Evolutionary conservation across 2,329 filamentous ascomycete genomes (phyloP), one percentile per base, ranked within the genome.

Genomic region (Hypoxylon sp.): DNA sequence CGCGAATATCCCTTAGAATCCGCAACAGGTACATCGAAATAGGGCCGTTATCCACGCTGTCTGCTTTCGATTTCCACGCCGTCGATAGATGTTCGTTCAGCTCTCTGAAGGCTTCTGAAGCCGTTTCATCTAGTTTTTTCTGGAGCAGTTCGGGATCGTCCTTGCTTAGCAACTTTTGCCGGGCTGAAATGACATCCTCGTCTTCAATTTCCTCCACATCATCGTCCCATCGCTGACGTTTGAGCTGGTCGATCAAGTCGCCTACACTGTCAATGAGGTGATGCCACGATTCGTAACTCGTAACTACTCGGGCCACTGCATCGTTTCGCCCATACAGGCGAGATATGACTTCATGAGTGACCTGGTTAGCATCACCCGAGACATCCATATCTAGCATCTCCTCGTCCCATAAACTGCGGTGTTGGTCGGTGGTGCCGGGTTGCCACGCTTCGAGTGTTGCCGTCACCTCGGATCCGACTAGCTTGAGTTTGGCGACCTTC

Each of bases 121-220:
- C 80, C 1, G 88, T 84, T 5, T 82, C 76, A 52, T 89, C 81
- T 1, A 93, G 84, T 60, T 85, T 85, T 35, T 88, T 84, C 62
- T 89, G 86, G 6, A 96, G 80, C 68, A 86, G 79, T 44, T 84
- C 82, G 0, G 92, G 91, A 72, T 96, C 93, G 35, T 95, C 89
- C 57, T 88, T 88, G 77, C 90, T 93, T 11, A 97, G 83, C 0
- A 90, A 78, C 39, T 86, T 85, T 72, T 93, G 90, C 35, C 90
- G 86, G 17, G 85, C 84, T 68, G 93, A 90, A 19, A 92, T 86
- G 0, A 86, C 88, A 59, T 92, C 85, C 68, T 94, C 92, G 66
- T 93, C 91, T 66, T 93, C 91, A 44, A 93, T 88, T 55, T 92
- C 88, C 55, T 91, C 89, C 29, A 90, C 85, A 67, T 93, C 91